phyloP scores from a whole-genome alignment of 2,329 filamentous ascomycete genomes.

The Daldinia sp. region DNA sequence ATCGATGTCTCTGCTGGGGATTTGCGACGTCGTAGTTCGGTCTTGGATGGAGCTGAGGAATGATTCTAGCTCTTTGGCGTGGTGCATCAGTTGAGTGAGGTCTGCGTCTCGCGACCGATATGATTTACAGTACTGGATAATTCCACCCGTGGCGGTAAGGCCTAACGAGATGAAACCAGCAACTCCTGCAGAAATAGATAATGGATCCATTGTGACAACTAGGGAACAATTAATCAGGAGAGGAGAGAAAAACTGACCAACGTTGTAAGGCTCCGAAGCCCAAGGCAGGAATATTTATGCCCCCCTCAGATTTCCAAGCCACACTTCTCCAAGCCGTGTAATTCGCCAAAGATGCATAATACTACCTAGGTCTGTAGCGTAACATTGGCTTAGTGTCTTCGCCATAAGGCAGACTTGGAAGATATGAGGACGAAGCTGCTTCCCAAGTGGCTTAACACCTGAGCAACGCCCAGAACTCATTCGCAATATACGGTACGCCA shows the following conservation, averaged over 20 bases:
- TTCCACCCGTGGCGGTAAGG: constrained; percentile 7
- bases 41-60: constrained; percentile 5
- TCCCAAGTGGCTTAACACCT: too few relatives aligned
- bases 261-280: not conserved
- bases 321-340: not conserved
- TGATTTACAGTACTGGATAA: constrained; percentile 23
- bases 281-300: not conserved
- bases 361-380: too few relatives aligned
- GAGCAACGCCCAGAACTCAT: too few relatives aligned
- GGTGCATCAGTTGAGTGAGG: constrained; percentile 13
- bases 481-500: not conserved
- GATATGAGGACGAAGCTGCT: too few relatives aligned
- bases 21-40: not conserved
- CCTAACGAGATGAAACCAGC: constrained; percentile 29
- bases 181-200: constrained; percentile 17
- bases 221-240: not conserved
- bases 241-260: not conserved
- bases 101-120: constrained; percentile 22
- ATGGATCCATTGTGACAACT: constrained; percentile 17
- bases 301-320: not conserved
- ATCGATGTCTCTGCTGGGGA: not conserved
- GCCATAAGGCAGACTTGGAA: too few relatives aligned
- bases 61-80: constrained; percentile 25
- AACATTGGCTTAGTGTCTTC: not conserved
- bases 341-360: not conserved